phyloP scores from a whole-genome alignment of 257 asterid species.

The Nicotiana otophora region DNA sequence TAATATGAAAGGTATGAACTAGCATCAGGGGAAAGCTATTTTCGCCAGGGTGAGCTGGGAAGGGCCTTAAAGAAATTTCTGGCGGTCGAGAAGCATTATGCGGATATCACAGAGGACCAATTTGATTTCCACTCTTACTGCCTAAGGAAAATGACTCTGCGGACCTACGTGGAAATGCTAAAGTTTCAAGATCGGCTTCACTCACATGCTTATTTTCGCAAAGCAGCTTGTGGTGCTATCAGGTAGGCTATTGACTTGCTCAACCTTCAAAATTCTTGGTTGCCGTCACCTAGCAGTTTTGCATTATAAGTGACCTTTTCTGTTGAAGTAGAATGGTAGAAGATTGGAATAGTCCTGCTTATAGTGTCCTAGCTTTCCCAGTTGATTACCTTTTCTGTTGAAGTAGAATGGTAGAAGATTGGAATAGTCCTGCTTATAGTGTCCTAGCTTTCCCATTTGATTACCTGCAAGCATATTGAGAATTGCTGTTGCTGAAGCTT shows the following conservation, averaged over 20 bases:
- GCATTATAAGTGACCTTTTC: not conserved
- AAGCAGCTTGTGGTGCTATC: constrained; percentile 89
- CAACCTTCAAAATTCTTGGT: not conserved
- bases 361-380: not conserved
- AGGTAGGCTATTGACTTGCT: constrained; percentile 33
- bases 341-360: not conserved
- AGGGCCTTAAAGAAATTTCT: constrained; percentile 93
- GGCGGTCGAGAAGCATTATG: constrained; percentile 96
- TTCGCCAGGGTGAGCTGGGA: constrained; percentile 92
- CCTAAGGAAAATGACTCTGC: constrained; percentile 94
- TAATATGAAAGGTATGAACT: constrained; percentile 70
- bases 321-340: not conserved
- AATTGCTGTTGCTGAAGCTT: not conserved
- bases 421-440: not conserved
- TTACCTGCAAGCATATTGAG: not conserved
- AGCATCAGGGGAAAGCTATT: constrained; percentile 92
- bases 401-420: not conserved
- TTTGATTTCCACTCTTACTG: constrained; percentile 98
- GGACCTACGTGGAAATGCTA: constrained; percentile 88
- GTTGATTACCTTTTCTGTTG: not conserved
- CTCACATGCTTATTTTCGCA: constrained; percentile 80
- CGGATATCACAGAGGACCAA: constrained; percentile 94
- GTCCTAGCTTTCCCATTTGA: not conserved
- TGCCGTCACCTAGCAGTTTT: not conserved
- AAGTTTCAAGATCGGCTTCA: constrained; percentile 93